Evolutionary conservation across 2,329 filamentous ascomycete species (phyloP), one percentile per base, ranked within the genome.

Genomic region (Graphiopsis chlorocephala): DNA sequence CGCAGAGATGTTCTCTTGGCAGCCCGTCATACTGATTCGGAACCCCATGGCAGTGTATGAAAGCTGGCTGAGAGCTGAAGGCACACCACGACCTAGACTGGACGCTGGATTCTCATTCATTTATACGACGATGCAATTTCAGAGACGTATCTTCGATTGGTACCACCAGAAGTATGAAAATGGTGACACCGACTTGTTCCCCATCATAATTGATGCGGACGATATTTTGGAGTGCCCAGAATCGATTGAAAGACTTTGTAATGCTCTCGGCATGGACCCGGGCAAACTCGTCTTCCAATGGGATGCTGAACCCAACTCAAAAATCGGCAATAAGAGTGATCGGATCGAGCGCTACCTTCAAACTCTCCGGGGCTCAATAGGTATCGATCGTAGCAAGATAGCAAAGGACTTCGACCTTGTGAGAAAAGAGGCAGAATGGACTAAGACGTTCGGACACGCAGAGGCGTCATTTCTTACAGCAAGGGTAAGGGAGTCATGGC

Each of bases 41-140:
- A 65, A 65, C 25, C 64, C 64, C 3, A 57, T 62, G 2, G 29
- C 61, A 2, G 50, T 61, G 8, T 65, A 38, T 29, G 64, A 65
- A 35, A 65, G 64, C 58, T 65, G 58, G 64, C 45, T 65, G 20
- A 47, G 58, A 62, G 64, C 50, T 15, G 57, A 62, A 61, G 64
- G 58, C 15, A 26, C 23, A 12, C 64, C 64, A 20, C 57, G 23
- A n/a, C 62, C 58, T 15, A 35, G 50, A 15, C 38, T 65, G 1
- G n/a, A 57, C 6, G 31, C 57, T 6, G 33, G 38, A 29, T 53
- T 55, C 38, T 48, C 48, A 4, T 7, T 31, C 11, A 61, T 65
- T 15, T 61, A 61, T n/a, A 65, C 64, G 1, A 65, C 64, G 3
- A n/a, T 65, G 6, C 20, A 7, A 25, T 61, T 29, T 23, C 50